Percentiles rank a stretch among this genome's conserved stretches.
Conservation (phyloP, 2,329 filamentous ascomycete species). For the Myotisia sp. region DNA sequence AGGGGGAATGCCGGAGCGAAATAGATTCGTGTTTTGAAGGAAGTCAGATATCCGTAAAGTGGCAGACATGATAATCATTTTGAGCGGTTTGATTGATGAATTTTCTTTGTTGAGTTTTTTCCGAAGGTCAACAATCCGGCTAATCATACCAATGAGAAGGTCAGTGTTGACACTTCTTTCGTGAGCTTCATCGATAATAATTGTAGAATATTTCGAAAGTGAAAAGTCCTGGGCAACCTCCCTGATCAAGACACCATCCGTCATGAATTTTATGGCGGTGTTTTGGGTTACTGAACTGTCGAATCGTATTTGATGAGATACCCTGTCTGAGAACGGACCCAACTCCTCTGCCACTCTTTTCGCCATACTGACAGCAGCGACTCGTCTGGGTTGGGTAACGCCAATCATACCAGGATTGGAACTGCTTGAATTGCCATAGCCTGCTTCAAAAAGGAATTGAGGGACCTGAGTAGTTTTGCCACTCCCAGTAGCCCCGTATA, state of each 20-base stretch:
- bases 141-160: constrained; percentile 93
- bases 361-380: constrained; percentile 93
- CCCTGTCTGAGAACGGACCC: constrained; percentile 57
- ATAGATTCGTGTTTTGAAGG: constrained; percentile 67
- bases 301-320: constrained; percentile 91
- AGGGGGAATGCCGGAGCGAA: constrained; percentile 58
- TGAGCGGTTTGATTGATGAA: constrained; percentile 58
- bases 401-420: constrained; percentile 85
- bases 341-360: constrained; percentile 80
- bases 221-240: constrained; percentile 84
- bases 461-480: constrained; percentile 97
- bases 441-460: constrained; percentile 88
- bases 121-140: constrained; percentile 74
- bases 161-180: constrained; percentile 96
- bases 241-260: constrained; percentile 83
- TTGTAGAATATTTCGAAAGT: constrained; percentile 76
- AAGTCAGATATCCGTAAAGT: constrained; percentile 85
- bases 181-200: constrained; percentile 93
- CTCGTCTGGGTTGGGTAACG: constrained; percentile 83
- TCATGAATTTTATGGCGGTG: constrained; percentile 97
- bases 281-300: constrained; percentile 67
- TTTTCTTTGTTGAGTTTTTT: constrained; percentile 61
- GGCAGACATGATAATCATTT: constrained; percentile 95
- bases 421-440: constrained; percentile 65
- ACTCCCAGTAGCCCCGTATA: constrained; percentile 90